Evolutionary conservation across 306 rosid species (phyloP).

Genomic region (Inga laurina): DNA sequence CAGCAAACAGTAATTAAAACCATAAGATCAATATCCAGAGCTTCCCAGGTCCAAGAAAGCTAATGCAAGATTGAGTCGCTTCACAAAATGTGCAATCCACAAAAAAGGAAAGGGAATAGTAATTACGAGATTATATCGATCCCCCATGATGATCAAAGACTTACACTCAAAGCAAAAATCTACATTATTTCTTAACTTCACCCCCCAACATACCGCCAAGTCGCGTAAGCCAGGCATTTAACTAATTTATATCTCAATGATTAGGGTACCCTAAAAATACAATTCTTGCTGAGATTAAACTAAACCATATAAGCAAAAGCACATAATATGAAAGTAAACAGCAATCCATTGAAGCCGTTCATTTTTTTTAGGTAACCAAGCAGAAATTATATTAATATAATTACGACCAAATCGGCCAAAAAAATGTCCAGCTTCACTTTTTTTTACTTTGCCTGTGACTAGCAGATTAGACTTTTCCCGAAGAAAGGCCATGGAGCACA

Average conservation of each 20-base stretch:
- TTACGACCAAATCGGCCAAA: conserved; percentile 25
- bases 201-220: neutral
- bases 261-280: conserved; percentile 8
- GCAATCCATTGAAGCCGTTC: neutral
- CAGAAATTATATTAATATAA: neutral
- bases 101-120: neutral
- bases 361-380: neutral
- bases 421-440: neutral
- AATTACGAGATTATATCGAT: conserved; percentile 3
- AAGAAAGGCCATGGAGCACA: conserved; percentile 11
- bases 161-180: conserved; percentile 9
- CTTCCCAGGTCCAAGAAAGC: conserved; percentile 9
- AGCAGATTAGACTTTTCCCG: neutral
- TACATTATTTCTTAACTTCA: neutral
- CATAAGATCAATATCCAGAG: neutral
- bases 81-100: conserved; percentile 26
- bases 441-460: neutral
- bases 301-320: neutral
- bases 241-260: neutral
- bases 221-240: conserved; percentile 9
- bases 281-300: conserved; percentile 6
- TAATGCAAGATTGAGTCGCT: neutral
- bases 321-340: neutral
- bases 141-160: conserved; percentile 19
- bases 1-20: conserved; percentile 18